A percentile compares a stretch with the other conserved stretches of the same genome.
phyloP scores from a whole-genome alignment of 257 asterid species.

The Cynanchum wilfordii region DNA sequence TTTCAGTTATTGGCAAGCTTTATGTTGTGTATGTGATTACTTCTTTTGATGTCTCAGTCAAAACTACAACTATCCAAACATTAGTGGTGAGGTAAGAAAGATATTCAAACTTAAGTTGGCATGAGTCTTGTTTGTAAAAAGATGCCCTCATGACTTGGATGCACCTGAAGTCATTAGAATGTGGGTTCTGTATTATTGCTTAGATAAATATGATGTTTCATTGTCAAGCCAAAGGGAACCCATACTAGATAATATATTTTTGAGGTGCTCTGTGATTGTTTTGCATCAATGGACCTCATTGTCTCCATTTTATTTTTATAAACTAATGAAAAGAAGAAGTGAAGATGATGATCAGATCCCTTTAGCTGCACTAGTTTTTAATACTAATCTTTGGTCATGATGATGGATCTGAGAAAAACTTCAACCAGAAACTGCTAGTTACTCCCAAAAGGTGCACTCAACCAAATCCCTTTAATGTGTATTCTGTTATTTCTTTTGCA shows the following conservation, averaged over 20 bases:
- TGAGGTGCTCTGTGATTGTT: neutral
- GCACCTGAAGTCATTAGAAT: neutral
- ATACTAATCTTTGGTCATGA: neutral
- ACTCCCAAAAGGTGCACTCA: neutral
- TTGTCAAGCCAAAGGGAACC: neutral
- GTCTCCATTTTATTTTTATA: neutral
- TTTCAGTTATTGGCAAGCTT: neutral
- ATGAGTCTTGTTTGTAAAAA: neutral
- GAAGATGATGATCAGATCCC: neutral
- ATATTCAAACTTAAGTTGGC: neutral
- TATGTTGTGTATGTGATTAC: neutral
- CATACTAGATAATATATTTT: neutral
- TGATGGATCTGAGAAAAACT: neutral
- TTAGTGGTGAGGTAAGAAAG: neutral
- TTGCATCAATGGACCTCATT: neutral
- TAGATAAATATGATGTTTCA: neutral
- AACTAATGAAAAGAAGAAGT: neutral
- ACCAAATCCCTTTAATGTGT: neutral
- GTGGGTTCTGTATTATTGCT: neutral
- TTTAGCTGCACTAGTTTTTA: neutral
- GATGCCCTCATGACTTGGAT: too few species aligned
- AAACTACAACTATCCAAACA: neutral
- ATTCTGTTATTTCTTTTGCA: constrained; percentile 30
- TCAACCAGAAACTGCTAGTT: too few species aligned
- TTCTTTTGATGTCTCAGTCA: neutral